Conservation (phyloP, 257 asterid genomes). For the Solanum neorickii region DNA sequence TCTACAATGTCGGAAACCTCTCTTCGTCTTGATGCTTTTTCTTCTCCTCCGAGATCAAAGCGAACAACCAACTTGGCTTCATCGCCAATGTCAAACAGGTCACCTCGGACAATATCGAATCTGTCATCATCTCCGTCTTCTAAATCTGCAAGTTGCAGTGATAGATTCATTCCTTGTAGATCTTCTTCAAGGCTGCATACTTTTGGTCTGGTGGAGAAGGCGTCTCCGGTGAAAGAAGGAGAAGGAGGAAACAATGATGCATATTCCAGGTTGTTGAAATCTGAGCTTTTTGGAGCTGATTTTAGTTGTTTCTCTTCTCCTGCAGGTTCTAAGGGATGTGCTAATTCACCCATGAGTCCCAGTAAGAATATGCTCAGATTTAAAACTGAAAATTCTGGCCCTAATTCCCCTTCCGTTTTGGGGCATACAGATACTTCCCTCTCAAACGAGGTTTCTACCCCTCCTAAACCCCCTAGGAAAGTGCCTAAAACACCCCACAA, state of each 20-base stretch:
- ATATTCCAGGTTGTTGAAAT: slow-evolving; percentile 60
- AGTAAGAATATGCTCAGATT: slow-evolving; percentile 88
- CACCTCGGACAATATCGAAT: slow-evolving; percentile 84
- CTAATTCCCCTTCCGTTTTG: slow-evolving; percentile 72
- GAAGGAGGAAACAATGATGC: slow-evolving; percentile 60
- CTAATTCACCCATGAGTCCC: slow-evolving; percentile 62
- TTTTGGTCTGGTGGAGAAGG: slow-evolving; percentile 79
- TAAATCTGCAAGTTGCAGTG: slow-evolving; percentile 63
- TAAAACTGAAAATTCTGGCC: slow-evolving; percentile 75
- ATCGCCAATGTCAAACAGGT: slow-evolving; percentile 68
- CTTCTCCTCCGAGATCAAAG: slow-evolving; percentile 14
- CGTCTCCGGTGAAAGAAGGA: slow-evolving; percentile 77
- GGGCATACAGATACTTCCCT: slow-evolving; percentile 38
- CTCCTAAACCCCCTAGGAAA: slow-evolving; percentile 93
- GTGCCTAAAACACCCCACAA: slow-evolving; percentile 95
- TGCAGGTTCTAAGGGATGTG: slow-evolving; percentile 57
- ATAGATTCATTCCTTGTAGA: slow-evolving; percentile 93
- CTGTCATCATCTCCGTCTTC: slow-evolving; percentile 70
- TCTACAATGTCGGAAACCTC: slow-evolving; percentile 64
- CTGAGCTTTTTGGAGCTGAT: slow-evolving; percentile 93
- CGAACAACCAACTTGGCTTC: slow-evolving; percentile 24
- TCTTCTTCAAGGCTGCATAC: slow-evolving; percentile 94
- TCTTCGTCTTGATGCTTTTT: slow-evolving; percentile 49
- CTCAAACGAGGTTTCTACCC: slow-evolving; percentile 50
- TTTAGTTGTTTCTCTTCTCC: slow-evolving; percentile 62